These are phyloP conservation scores for Agastache rugosa DNA, from an alignment of 257 asterid genomes.

Conservation along the genomic window DNA sequence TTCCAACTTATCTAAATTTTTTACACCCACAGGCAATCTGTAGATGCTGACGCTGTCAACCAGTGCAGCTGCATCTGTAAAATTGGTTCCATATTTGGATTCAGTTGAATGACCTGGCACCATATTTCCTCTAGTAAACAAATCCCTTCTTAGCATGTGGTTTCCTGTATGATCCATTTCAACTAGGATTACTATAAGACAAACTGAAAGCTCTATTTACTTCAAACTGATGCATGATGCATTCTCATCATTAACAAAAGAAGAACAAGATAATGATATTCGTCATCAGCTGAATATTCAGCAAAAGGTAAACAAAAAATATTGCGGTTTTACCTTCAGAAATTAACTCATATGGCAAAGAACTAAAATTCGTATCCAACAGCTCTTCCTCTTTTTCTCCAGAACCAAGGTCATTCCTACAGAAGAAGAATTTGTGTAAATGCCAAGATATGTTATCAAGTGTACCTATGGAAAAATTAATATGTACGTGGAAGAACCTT, in stretches of 20 bases:
- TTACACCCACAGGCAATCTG: constrained; percentile 92
- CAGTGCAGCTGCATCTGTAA: constrained; percentile 47
- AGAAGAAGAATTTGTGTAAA: constrained; percentile 38
- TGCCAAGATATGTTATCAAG: constrained; percentile 27
- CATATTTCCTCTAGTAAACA: constrained; percentile 58
- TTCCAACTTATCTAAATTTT: constrained; percentile 51
- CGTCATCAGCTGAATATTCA: constrained; percentile 31
- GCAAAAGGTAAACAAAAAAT: constrained; percentile 21
- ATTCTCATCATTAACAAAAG: constrained; percentile 19
- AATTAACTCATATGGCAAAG: constrained; percentile 42
- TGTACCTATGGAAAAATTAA: constrained; percentile 24
- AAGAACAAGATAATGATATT: constrained; percentile 16
- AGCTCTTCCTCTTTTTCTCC: constrained; percentile 51
- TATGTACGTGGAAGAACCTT: constrained; percentile 53
- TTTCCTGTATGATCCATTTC: constrained; percentile 52
- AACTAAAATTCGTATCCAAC: constrained; percentile 39
- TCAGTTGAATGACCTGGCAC: constrained; percentile 56
- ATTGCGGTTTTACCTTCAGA: constrained; percentile 54
- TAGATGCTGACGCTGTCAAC: constrained; percentile 62
- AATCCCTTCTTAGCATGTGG: constrained; percentile 57
- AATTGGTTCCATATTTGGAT: constrained; percentile 48
- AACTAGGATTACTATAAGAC: constrained; percentile 31
- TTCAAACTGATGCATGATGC: constrained; percentile 10
- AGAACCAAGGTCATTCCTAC: constrained; percentile 44
- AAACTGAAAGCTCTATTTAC: constrained; percentile 11